phyloP scores from a whole-genome alignment of 1,284 basidiomycete genomes.

The Fomitopsis betulina region DNA sequence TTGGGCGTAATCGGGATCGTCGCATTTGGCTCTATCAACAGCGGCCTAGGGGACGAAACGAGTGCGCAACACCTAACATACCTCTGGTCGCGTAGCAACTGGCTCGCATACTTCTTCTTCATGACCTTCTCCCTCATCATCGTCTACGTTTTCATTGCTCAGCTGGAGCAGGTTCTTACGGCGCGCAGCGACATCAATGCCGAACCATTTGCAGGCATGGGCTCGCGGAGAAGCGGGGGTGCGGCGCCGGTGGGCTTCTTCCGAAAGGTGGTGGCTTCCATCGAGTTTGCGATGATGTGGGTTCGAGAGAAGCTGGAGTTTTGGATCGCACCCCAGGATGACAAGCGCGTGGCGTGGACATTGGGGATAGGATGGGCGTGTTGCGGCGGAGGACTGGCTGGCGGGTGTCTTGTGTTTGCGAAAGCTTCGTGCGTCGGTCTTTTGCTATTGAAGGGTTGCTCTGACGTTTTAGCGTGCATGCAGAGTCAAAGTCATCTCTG shows the following conservation, averaged over 20 bases:
- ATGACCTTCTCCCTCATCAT: conserved; percentile 67
- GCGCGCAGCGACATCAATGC: conserved; percentile 61
- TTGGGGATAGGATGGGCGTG: conserved; percentile 92
- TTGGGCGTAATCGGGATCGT: conserved; percentile 84
- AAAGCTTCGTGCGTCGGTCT: conserved; percentile 69
- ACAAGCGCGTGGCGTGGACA: conserved; percentile 82
- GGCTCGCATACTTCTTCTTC: conserved; percentile 85
- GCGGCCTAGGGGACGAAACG: conserved; percentile 64
- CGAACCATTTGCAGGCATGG: conserved; percentile 46
- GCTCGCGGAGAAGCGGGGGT: conserved; percentile 21
- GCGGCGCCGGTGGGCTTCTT: conserved; percentile 23
- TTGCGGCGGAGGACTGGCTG: conserved; percentile 84
- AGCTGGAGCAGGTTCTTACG: conserved; percentile 66
- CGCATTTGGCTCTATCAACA: conserved; percentile 80
- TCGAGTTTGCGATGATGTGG: conserved; percentile 46
- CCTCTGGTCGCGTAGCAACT: conserved; percentile 80
- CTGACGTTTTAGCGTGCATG: conserved; percentile 7
- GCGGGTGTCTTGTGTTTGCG: conserved; percentile 86
- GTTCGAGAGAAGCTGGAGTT: conserved; percentile 62
- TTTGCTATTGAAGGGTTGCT: not conserved
- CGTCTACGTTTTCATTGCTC: conserved; percentile 59
- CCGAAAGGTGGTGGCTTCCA: conserved; percentile 31
- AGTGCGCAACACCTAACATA: conserved; percentile 69
- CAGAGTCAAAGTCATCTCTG: conserved; percentile 75
- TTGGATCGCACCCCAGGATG: conserved; percentile 76